These are phyloP conservation scores for Alternaria infectoria DNA, from an alignment of 2,329 filamentous ascomycete genomes.

Conservation along the genomic window DNA sequence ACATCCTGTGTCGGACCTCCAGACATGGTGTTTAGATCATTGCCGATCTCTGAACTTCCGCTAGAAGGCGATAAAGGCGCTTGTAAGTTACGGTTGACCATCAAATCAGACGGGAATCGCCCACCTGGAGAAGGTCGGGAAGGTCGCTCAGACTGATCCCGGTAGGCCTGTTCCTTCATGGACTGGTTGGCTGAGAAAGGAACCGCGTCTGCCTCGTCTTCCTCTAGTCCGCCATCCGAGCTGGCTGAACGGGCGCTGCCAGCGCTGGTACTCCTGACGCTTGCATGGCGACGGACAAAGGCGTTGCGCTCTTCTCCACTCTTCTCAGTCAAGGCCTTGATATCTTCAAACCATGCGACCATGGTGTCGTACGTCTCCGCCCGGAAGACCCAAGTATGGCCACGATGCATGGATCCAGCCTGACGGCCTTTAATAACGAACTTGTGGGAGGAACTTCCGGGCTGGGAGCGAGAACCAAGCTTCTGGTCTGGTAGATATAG, in stretches of 20 bases:
- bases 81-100: conserved; percentile 85
- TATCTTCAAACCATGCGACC: conserved; percentile 96
- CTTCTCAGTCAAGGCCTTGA: conserved; percentile 87
- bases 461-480: conserved; percentile 85
- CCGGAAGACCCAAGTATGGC: conserved; percentile 72
- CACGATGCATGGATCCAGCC: conserved; percentile 88
- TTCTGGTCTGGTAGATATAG: conserved; percentile 94
- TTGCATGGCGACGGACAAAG: conserved; percentile 82
- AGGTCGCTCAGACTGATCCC: conserved; percentile 50
- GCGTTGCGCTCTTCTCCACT: conserved; percentile 85
- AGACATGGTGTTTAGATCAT: conserved; percentile 66
- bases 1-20: conserved; percentile 57
- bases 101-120: conserved; percentile 93
- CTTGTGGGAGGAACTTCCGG: conserved; percentile 87
- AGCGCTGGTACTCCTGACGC: conserved; percentile 77
- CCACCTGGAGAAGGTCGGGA: conserved; percentile 88
- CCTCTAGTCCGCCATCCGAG: conserved; percentile 44
- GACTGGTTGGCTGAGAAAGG: conserved; percentile 68
- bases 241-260: conserved; percentile 61
- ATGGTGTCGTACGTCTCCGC: conserved; percentile 85
- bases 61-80: conserved; percentile 80
- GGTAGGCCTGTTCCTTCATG: conserved; percentile 43
- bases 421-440: conserved; percentile 97
- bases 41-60: conserved; percentile 72
- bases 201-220: conserved; percentile 68